Base-by-base conservation (phyloP, 2,329 filamentous ascomycete species). In the Metarhizium anisopliae region DNA sequence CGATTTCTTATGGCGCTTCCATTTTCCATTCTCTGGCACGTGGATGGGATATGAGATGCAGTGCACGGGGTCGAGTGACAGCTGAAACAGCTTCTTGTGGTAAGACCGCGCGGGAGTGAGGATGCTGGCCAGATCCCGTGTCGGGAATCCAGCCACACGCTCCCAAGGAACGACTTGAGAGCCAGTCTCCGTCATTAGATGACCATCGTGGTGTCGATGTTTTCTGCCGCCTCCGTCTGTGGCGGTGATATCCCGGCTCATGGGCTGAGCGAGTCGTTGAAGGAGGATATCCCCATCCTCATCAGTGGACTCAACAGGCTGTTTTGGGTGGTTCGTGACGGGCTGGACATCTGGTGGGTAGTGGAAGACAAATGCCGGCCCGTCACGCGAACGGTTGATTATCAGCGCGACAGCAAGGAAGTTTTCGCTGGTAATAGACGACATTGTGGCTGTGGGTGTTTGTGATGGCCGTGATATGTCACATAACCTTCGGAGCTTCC, bases 41-140 rank as follows among this genome's bases (percentile, higher is more conserved):
- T 92, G 90, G 45, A 95, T 83, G 4, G 91, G 91, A 70, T 90
- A 90, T 0, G 90, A 90, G 18, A 95, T 77, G 66, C 90, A 94
- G 56, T 86, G 84, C 45, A 93, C 75, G 50, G 90, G 86, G 64
- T 95, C 89, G 8, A 96, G 76, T 0, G 85, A 87, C 57, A 95
- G 77, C 67, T 95, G 89, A 65, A 95, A 95, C 29, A 85, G 82
- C 62, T 80, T 83, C 73, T 93, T 95, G 72, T 94, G 87, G 68
- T 89, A 90, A 8, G 86, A 81, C 13, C 83, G 78, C 8, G 83
- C 83, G 0, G 91, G 90, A 1, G 87, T 90, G 55, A 96, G 70
- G 51, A 96, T 80, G 60, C 87, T 90, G 63, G 90, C 89, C 58
- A 95, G 80, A 50, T 90, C 87, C 59, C 86, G 83, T n/a, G 85